phyloP scores from a whole-genome alignment of 2,329 filamentous ascomycete species.

The Eurotiales sp. region DNA sequence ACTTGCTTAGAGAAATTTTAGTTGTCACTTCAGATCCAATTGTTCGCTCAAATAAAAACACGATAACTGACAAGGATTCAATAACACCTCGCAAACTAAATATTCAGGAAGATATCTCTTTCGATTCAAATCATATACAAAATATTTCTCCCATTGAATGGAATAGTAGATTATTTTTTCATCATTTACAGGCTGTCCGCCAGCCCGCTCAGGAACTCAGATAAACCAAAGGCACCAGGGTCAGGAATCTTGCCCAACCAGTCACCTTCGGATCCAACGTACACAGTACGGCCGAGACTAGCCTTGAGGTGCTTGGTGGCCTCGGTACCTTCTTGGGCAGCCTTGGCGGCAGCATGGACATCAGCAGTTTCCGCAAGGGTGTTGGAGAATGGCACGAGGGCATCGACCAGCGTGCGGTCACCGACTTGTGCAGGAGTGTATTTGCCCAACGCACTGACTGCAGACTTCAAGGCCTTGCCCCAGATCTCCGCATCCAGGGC shows the following conservation, averaged over 20 bases:
- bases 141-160: not conserved
- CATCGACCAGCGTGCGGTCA: slow-evolving; percentile 87
- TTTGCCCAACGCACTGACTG: slow-evolving; percentile 65
- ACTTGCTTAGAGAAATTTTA: not conserved
- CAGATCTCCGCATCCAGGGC: slow-evolving; percentile 52
- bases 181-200: slow-evolving; percentile 43
- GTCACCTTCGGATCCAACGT: slow-evolving; percentile 64
- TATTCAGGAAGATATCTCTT: not conserved
- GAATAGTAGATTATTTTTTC: not conserved
- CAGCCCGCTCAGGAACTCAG: slow-evolving; percentile 76
- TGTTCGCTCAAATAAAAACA: not conserved
- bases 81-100: not conserved
- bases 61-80: not conserved
- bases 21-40: no score
- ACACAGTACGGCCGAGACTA: slow-evolving; percentile 77
- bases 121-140: not conserved
- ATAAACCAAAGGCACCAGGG: slow-evolving; percentile 74
- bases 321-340: slow-evolving; percentile 71
- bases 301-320: slow-evolving; percentile 90
- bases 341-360: slow-evolving; percentile 68
- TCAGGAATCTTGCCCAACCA: slow-evolving; percentile 71
- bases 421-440: slow-evolving; percentile 90
- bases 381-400: slow-evolving; percentile 81
- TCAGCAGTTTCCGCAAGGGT: slow-evolving; percentile 63
- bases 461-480: slow-evolving; percentile 67